Conservation (phyloP, 192 early-diverging fungal species). For the Neocallimastix lanati region DNA sequence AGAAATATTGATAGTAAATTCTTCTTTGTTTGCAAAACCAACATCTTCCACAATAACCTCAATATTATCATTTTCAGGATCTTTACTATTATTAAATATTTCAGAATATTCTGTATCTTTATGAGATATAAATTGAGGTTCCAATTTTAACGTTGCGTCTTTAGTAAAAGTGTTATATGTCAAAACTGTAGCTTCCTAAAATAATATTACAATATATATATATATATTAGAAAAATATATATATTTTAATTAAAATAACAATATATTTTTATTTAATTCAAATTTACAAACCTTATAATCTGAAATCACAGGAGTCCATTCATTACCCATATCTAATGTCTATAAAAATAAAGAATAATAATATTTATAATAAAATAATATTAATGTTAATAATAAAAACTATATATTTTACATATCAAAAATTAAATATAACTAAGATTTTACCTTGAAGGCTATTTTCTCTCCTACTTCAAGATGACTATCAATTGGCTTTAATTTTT, state of each 20-base stretch:
- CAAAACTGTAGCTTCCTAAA: background rate
- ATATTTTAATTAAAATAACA: too few species aligned
- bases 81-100: too few species aligned
- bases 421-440: background rate
- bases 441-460: background rate
- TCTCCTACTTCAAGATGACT: background rate
- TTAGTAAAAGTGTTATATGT: background rate
- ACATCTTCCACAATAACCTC: too few species aligned
- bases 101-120: background rate
- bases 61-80: too few species aligned
- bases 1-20: too few species aligned
- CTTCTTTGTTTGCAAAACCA: too few species aligned
- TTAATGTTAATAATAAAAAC: too few species aligned
- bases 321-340: background rate
- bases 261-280: too few species aligned
- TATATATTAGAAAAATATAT: too few species aligned
- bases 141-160: background rate
- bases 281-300: background rate
- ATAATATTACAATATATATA: too few species aligned
- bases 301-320: background rate
- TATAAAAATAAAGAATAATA: background rate
- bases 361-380: too few species aligned
- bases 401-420: too few species aligned
- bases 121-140: background rate
- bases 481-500: background rate